A percentile compares a stretch with the other conserved stretches of the same genome.
Conservation (phyloP, 805 yeast genomes). For the Yamadazyma endophytica region DNA sequence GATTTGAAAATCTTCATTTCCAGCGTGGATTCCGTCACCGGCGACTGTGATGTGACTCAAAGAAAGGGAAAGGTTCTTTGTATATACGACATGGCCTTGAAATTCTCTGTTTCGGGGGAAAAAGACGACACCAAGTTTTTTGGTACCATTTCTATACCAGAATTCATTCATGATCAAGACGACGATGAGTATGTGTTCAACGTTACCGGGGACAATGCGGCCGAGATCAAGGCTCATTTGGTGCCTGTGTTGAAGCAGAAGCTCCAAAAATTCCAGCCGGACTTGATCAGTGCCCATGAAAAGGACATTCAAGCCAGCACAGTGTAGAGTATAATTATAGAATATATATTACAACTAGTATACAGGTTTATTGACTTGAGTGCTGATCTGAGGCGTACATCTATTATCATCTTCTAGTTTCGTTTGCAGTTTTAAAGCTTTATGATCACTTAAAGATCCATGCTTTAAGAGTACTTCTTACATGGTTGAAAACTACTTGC, state of each 20-base stretch:
- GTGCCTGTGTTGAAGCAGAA: constrained; percentile 48
- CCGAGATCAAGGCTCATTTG: constrained; percentile 44
- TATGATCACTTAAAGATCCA: background rate
- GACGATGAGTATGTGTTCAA: constrained; percentile 59
- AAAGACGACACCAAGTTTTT: constrained; percentile 31
- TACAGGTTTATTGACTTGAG: background rate
- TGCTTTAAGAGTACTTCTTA: background rate
- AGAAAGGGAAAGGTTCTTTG: constrained; percentile 79
- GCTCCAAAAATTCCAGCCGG: constrained; percentile 58
- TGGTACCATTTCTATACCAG: constrained; percentile 53
- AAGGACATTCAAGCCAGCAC: constrained; percentile 56
- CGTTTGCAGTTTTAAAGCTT: background rate
- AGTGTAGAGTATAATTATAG: constrained; percentile 7
- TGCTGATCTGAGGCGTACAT: background rate
- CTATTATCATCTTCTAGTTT: background rate
- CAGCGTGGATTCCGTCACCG: constrained; percentile 43
- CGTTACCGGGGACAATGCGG: constrained; percentile 34
- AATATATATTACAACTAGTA: background rate
- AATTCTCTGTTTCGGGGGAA: constrained; percentile 40
- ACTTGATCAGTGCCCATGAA: constrained; percentile 58
- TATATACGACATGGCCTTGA: constrained; percentile 62
- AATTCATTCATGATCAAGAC: constrained; percentile 73
- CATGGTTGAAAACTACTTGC: background rate
- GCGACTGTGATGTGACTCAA: constrained; percentile 82
- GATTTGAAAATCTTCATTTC: constrained; percentile 24